These are phyloP conservation scores for Cucumis sativus DNA, from an alignment of 306 rosid genomes.

Conservation along the genomic window DNA sequence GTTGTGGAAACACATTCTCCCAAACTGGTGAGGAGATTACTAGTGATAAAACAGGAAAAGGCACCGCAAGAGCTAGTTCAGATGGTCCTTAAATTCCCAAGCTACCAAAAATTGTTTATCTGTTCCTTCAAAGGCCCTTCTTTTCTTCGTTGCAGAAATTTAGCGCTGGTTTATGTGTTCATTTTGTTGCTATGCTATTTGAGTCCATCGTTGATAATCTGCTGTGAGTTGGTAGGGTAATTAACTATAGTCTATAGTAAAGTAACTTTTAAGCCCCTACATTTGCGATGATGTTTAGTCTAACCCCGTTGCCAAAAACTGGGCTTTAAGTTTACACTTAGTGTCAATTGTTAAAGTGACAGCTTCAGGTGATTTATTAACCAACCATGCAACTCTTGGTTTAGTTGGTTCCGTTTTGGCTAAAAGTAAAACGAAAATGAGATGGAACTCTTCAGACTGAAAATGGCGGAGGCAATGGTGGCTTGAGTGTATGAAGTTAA, in stretches of 20 bases:
- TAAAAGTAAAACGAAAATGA: no score
- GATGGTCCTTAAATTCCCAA: not conserved
- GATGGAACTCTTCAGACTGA: no score
- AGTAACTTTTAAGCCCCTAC: no score
- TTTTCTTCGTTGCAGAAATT: not conserved
- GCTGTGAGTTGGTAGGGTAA: not conserved
- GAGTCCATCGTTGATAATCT: not conserved
- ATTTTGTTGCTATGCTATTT: not conserved
- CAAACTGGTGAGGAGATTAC: not conserved
- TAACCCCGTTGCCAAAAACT: not conserved
- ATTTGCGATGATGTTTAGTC: not conserved
- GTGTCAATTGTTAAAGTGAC: not conserved
- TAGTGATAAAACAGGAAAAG: not conserved
- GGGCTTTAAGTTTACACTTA: not conserved
- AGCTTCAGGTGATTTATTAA: not conserved
- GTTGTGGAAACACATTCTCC: not conserved
- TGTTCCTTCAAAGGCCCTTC: not conserved
- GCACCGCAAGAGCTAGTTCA: not conserved
- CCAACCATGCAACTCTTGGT: not conserved
- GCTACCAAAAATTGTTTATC: not conserved
- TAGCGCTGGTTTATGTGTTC: not conserved
- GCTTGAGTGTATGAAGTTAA: not conserved
- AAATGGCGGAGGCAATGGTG: not conserved
- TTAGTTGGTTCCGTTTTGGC: not conserved
- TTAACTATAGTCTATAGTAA: not conserved